Percentiles rank a stretch among this genome's conserved stretches.
Evolutionary conservation across 2,329 filamentous ascomycete species (phyloP).

Genomic region (Colletotrichum sp.): DNA sequence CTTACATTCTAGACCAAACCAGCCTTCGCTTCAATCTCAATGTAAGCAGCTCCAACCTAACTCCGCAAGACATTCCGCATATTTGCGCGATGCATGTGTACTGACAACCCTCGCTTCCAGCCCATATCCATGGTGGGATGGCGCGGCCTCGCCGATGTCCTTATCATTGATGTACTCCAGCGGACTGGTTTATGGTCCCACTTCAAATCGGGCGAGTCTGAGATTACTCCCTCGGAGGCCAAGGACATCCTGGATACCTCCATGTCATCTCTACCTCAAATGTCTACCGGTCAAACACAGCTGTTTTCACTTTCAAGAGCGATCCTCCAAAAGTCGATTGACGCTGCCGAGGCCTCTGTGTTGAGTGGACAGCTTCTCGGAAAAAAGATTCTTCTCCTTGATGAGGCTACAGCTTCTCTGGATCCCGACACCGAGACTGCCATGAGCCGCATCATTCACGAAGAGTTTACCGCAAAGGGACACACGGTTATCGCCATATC

Average conservation of each 20-base stretch:
- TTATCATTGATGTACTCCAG: background rate
- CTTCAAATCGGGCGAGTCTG: background rate
- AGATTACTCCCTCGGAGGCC: background rate
- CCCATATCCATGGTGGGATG: background rate
- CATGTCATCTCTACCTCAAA: background rate
- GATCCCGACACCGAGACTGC: background rate
- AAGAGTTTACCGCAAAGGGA: background rate
- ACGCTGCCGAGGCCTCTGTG: accelerated
- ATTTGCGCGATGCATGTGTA: background rate
- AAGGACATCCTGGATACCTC: background rate
- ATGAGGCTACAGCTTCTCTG: background rate
- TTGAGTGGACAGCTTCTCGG: accelerated
- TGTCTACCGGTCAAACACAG: background rate
- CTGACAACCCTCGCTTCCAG: background rate
- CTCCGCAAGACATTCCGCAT: no score
- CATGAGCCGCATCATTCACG: background rate
- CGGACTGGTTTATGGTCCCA: background rate
- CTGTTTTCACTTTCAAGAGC: background rate
- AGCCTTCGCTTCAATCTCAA: slow-evolving; percentile 13
- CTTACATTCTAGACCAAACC: background rate
- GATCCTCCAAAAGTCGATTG: background rate
- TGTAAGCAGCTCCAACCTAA: background rate
- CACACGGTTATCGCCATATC: background rate
- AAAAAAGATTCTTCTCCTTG: background rate
- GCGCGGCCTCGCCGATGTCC: background rate